Percentiles rank a stretch among this genome's conserved stretches.
These are phyloP conservation scores for Tricholoma matsutake DNA, from an alignment of 768 basidiomycete species.

Conservation along the genomic window DNA sequence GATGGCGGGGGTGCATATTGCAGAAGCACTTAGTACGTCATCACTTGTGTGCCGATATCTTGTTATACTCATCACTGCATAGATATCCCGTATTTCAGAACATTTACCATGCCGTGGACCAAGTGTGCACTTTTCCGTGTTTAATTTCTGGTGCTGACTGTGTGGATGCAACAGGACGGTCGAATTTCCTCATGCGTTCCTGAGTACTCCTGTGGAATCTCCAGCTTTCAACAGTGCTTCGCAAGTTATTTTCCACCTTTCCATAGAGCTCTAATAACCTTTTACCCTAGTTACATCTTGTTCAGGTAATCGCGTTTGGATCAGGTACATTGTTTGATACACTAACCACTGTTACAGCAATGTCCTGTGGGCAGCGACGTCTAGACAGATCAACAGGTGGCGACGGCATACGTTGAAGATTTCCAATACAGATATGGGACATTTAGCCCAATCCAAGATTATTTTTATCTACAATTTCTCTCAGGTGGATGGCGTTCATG, in stretches of 20 bases:
- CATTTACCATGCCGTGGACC: slow-evolving; percentile 63
- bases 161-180: slow-evolving; percentile 36
- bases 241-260: slow-evolving; percentile 29
- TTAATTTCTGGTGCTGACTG: background rate
- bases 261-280: background rate
- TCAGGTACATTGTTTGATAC: background rate
- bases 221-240: slow-evolving; percentile 60
- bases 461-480: slow-evolving; percentile 69
- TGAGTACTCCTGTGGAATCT: slow-evolving; percentile 60
- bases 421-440: slow-evolving; percentile 54
- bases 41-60: background rate
- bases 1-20: slow-evolving; percentile 71
- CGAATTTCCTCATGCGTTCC: slow-evolving; percentile 64
- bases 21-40: slow-evolving; percentile 55
- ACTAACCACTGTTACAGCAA: slow-evolving; percentile 30
- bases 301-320: slow-evolving; percentile 44
- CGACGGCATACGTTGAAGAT: slow-evolving; percentile 48
- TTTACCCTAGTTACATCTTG: slow-evolving; percentile 45
- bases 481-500: slow-evolving; percentile 28
- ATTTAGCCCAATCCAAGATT: slow-evolving; percentile 56
- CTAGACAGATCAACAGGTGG: slow-evolving; percentile 67
- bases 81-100: slow-evolving; percentile 61
- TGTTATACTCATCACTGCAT: slow-evolving; percentile 24
- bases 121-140: slow-evolving; percentile 31
- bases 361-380: slow-evolving; percentile 66